Evolutionary conservation across 306 rosid genomes (phyloP).

Genomic region (Oemleria cerasiformis): DNA sequence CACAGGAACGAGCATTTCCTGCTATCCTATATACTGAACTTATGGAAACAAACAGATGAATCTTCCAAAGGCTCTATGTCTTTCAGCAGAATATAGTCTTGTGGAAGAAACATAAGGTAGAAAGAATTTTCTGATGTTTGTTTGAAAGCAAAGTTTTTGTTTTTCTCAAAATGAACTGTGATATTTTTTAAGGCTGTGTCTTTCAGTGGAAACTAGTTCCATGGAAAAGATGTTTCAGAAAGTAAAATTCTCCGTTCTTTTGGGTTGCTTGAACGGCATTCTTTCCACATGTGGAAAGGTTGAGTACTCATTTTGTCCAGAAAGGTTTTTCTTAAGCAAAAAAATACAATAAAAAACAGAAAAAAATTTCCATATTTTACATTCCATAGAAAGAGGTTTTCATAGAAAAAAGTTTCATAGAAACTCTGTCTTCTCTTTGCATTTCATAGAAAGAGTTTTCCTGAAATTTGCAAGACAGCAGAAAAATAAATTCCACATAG

Average conservation of each 20-base stretch:
- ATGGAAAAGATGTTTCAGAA: too few relatives aligned
- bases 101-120: neutral
- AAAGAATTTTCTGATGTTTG: neutral
- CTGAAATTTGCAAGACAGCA: neutral
- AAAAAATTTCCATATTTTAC: too few relatives aligned
- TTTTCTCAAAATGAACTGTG: neutral
- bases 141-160: too few relatives aligned
- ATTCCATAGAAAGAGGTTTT: too few relatives aligned
- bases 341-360: too few relatives aligned
- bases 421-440: too few relatives aligned
- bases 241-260: too few relatives aligned
- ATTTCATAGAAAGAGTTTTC: neutral
- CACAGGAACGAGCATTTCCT: conserved; percentile 17
- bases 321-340: too few relatives aligned
- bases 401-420: too few relatives aligned
- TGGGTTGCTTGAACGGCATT: too few relatives aligned
- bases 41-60: neutral
- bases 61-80: neutral
- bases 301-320: too few relatives aligned
- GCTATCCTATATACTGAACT: conserved; percentile 5
- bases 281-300: too few relatives aligned
- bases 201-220: neutral
- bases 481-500: neutral
- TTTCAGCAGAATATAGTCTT: neutral
- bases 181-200: neutral